Percentiles rank a stretch among this genome's conserved stretches.
These are phyloP conservation scores for Pistacia vera DNA, from an alignment of 345 rosid species.

Conservation along the genomic window DNA sequence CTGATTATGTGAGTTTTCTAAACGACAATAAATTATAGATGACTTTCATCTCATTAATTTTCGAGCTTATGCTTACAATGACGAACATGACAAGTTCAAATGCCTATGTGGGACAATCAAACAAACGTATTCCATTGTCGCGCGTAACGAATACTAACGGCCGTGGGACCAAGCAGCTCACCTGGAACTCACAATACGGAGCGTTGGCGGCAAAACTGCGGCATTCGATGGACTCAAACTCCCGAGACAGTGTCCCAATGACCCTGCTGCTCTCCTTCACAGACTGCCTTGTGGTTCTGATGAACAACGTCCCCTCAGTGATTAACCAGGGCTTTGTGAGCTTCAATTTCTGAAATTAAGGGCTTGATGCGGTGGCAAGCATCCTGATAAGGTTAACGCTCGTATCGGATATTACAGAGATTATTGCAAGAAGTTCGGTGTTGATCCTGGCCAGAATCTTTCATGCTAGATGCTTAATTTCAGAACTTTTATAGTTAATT, in stretches of 20 bases:
- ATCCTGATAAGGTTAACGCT: too few relatives aligned
- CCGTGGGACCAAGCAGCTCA: slow-evolving; percentile 55
- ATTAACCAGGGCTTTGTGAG: slow-evolving; percentile 52
- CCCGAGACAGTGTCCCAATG: too few relatives aligned
- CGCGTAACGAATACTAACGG: slow-evolving; percentile 46
- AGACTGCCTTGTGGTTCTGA: slow-evolving; percentile 61
- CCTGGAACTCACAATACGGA: slow-evolving; percentile 68
- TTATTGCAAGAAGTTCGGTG: slow-evolving; percentile 3
- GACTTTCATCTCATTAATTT: background rate
- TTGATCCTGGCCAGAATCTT: background rate
- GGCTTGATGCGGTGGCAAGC: slow-evolving; percentile 50
- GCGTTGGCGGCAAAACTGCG: slow-evolving; percentile 39
- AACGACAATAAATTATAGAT: too few relatives aligned
- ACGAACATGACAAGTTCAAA: slow-evolving; percentile 28
- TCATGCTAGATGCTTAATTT: background rate
- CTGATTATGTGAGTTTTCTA: too few relatives aligned
- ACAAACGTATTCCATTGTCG: slow-evolving; percentile 30
- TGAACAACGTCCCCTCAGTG: slow-evolving; percentile 41
- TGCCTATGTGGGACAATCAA: slow-evolving; percentile 29
- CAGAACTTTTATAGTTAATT: too few relatives aligned
- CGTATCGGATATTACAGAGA: background rate
- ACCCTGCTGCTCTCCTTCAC: slow-evolving; percentile 41
- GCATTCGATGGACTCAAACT: slow-evolving; percentile 40
- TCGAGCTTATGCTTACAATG: slow-evolving; percentile 31
- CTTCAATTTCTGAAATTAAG: slow-evolving; percentile 49